Evolutionary conservation across 371 early-diverging fungal genomes (phyloP), one percentile per base, ranked within the genome.

Genomic region (Mucor lusitanicus): DNA sequence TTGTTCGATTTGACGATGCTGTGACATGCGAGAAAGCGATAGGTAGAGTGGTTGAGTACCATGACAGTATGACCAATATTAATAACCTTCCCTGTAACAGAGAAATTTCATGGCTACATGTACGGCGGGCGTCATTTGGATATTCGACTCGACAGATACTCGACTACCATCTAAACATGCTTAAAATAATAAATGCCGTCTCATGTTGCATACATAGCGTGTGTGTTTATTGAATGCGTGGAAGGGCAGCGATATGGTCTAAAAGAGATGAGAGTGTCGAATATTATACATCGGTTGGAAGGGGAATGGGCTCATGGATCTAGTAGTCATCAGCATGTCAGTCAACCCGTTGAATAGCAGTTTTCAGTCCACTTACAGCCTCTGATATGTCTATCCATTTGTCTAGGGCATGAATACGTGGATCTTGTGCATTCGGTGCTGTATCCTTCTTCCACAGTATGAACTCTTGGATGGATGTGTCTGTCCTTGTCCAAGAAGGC

Each of bases 1-100:
- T 85, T 65, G 90, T 89, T 6, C 81, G 87, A 6, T 89, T 89
- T 55, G 88, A 89, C 61, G 71, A 84, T 56, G 80, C 76, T 25
- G 73, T 75, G 21, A 76, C 82, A 11, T 88, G 88, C 50, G 87
- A 87, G 48, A 76, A 79, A 44, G 90, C 90, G 6, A 85, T 89
- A 64, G 85, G 89, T 85, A 83, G 55, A 69, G 54, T n/a, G 28
- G 13, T 40, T 59, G 0, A 21, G 11, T 50, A n/a, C 3, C 15
- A 15, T 6, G 12, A 12, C 11, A 21, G 23, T 12, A 8, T 56
- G 3, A 28, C 21, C 19, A 6, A 12, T 35, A 12, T 35, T 35
- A 35, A 2, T 35, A 12, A 35, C 12, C 11, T 12, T 61, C 40
- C 19, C 11, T 13, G 13, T 28, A 23, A 50, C 70, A 81, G 84